Base-by-base conservation (phyloP, 306 rosid species). In the Boehmeria nivea region DNA sequence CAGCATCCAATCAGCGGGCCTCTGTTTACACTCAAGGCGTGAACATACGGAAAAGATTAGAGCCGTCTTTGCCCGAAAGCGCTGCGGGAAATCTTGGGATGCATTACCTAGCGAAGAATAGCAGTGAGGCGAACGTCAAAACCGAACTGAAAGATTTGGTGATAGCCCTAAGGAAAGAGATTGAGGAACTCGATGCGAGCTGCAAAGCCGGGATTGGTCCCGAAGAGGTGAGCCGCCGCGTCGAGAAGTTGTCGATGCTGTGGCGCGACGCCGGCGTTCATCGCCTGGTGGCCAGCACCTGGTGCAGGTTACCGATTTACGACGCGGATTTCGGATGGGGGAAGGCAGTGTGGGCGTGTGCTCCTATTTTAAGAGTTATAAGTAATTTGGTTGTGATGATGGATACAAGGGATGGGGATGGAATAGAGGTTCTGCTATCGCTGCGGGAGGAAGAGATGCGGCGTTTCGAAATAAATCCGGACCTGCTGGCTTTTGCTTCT, bases 291-390 rank as follows among this genome's bases (percentile, higher is more conserved):
- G 61, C 70, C 66, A 57, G 54, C 23, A 58, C 60, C 43, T 59
- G 59, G 60, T 59, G 45, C 31, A 54, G 67, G 50, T 73, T 73
- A 39, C 54, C 48, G 0, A 43, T 67, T 1, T 67, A 67, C 17
- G 66, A 68, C 3, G 43, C 39, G 15, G 49, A 67, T 51, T 63
- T 73, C 16, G 70, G 74, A 61, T 73, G 66, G 70, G 74, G 67
- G 27, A 57, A 51, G 36, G 73, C 78, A 14, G 20, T 36, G 6
- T 68, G 74, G 78, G 70, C 52, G 3, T 50, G 70, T 18, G 42
- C 37, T 18, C 58, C 34, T 11, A 39, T 58, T 16, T 8, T 38
- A 3, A 9, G 13, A 37, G 8, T 21, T 16, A 21, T 49, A 27
- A 67, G 57, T 50, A 16, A 28, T 13, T n/a, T n/a, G n/a, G 33